These are phyloP conservation scores for Pleurotus citrinopileatus DNA, from an alignment of 768 basidiomycete genomes.

Conservation along the genomic window DNA sequence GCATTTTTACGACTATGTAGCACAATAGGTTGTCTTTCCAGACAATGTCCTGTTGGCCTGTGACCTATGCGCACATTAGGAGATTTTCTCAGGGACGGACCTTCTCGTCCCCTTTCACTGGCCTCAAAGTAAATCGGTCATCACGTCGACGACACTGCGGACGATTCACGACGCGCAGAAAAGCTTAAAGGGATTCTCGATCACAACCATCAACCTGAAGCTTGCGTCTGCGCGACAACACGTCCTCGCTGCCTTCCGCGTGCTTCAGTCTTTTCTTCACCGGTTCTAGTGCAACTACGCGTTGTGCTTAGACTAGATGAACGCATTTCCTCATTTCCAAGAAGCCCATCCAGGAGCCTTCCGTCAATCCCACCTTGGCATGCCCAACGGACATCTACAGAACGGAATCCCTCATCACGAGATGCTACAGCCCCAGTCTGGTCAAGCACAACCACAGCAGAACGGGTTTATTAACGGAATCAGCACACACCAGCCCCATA, in stretches of 20 bases:
- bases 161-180: background rate
- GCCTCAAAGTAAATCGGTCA: background rate
- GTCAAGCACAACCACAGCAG: conserved; percentile 7
- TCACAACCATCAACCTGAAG: background rate
- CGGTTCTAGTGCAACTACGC: too few relatives aligned
- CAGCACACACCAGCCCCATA: background rate
- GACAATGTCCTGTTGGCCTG: too few relatives aligned
- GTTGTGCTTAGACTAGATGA: too few relatives aligned
- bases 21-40: too few relatives aligned
- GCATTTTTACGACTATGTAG: too few relatives aligned
- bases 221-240: too few relatives aligned
- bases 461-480: background rate
- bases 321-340: background rate
- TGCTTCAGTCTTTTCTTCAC: background rate
- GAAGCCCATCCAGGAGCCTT: background rate
- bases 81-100: background rate
- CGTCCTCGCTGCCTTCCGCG: too few relatives aligned
- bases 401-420: conserved; percentile 1
- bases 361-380: background rate
- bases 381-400: background rate
- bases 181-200: too few relatives aligned
- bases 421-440: conserved; percentile 1
- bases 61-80: too few relatives aligned
- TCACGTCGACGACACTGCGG: background rate
- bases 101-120: background rate